Evolutionary conservation across 2,329 filamentous ascomycete species (phyloP), one percentile per base, ranked within the genome.

Genomic region (Boeremia exigua): DNA sequence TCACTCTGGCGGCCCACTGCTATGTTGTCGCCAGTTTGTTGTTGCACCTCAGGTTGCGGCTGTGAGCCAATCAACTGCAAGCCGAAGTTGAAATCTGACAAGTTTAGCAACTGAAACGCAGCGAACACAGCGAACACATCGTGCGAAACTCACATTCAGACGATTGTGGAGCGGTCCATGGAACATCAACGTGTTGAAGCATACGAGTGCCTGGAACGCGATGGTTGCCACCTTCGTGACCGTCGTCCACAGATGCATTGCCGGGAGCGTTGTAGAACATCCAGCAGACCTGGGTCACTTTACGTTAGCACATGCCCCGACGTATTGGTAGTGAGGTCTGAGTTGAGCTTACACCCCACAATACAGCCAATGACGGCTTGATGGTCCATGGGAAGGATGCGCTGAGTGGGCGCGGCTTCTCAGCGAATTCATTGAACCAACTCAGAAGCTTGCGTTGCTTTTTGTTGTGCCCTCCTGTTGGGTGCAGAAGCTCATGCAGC

Each of bases 321-420:
- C 9, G n/a, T 6, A 37, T 11, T 6, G 36, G 4, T 6, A 37
- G 4, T 44, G 14, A 36, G 17, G 15, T 15, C 29, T 10, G 25
- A 36, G 32, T 29, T 15, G 38, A 56, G 32, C 54, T 48, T 52
- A 57, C 76, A 19, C 76, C 77, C 76, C 77, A 79, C 15, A 79
- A 65, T 17, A 79, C 76, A 12, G 77, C 72, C 43, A 79, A 69
- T 34, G 75, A 75, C 0, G 76, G 75, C 65, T 74, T 74, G 67
- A 79, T 77, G 14, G 75, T 78, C 78, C 77, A 80, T 54, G 77
- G 77, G 65, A 77, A 57, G 11, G 59, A 65, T 15, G 76, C 77
- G 54, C 72, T 77, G 19, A 78, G 63, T 12, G 74, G 76, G 27
- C 70, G 69, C 36, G 69, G 71, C 60, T 75, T 72, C 59, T 74